Conservation (phyloP, 1,139 yeast species). For the Candida freyschussii region DNA sequence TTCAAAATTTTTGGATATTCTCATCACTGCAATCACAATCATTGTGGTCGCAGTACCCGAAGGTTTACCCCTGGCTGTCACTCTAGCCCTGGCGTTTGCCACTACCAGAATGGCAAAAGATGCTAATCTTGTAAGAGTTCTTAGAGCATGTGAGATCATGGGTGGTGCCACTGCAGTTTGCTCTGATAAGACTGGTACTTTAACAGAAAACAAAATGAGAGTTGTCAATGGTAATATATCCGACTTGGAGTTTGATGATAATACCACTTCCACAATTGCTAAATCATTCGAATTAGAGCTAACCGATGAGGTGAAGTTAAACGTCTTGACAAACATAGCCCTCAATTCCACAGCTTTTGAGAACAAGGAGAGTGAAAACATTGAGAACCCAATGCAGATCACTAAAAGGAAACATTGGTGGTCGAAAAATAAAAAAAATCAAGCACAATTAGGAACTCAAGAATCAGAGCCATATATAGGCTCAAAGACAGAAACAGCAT, state of each 20-base stretch:
- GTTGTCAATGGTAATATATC: constrained; percentile 76
- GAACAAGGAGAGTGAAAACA: constrained; percentile 37
- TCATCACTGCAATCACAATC: constrained; percentile 87
- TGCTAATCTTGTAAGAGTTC: constrained; percentile 90
- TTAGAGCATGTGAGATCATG: constrained; percentile 96
- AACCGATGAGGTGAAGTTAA: constrained; percentile 32
- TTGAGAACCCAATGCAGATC: constrained; percentile 28
- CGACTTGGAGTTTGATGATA: constrained; percentile 30
- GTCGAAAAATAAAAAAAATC: constrained; percentile 5
- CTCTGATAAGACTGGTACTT: constrained; percentile 95
- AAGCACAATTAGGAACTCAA: constrained; percentile 15
- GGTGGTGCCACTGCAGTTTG: constrained; percentile 98
- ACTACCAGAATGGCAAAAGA: constrained; percentile 97
- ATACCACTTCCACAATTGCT: constrained; percentile 17
- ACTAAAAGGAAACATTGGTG: constrained; percentile 18
- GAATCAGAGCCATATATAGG: constrained; percentile 68
- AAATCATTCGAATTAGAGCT: constrained; percentile 34
- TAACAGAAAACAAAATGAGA: constrained; percentile 89
- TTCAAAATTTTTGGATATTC: constrained; percentile 72
- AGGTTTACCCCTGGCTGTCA: constrained; percentile 94
- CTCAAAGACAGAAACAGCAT: constrained; percentile 90
- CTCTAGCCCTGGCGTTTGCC: constrained; percentile 94
- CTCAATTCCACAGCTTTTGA: constrained; percentile 90
- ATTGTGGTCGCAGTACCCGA: constrained; percentile 98
- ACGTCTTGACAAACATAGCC: constrained; percentile 57